Conservation (phyloP, 1,284 basidiomycete species). For the Ustilago hordei region DNA sequence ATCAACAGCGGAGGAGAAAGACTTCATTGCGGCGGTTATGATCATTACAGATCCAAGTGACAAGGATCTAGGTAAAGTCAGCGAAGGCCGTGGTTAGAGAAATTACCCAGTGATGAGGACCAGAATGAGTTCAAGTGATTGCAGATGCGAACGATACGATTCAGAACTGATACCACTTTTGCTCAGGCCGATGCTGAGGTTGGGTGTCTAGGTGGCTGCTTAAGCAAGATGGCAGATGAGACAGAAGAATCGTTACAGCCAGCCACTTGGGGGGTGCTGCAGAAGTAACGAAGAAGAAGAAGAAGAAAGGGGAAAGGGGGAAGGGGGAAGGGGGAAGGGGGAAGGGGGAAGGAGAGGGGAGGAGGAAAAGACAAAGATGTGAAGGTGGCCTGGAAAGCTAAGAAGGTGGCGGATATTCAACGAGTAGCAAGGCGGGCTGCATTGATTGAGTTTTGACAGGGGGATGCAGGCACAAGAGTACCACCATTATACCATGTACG, state of each 20-base stretch:
- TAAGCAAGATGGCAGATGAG: not conserved
- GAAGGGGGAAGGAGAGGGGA: not conserved
- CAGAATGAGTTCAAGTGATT: not conserved
- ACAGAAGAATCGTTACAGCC: not conserved
- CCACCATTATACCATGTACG: not conserved
- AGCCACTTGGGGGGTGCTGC: not conserved
- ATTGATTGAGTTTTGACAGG: not conserved
- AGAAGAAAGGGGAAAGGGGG: not conserved
- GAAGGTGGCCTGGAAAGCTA: not conserved
- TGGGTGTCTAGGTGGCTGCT: not conserved
- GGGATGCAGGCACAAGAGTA: not conserved
- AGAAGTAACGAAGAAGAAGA: not conserved
- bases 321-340: not conserved
- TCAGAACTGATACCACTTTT: no score
- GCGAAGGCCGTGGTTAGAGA: not conserved
- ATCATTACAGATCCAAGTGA: not conserved
- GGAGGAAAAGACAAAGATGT: not conserved
- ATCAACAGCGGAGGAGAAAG: constrained; percentile 10
- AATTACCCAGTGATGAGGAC: not conserved
- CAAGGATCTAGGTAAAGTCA: not conserved
- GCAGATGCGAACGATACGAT: no score
- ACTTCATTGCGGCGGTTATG: constrained; percentile 13
- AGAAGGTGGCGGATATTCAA: not conserved
- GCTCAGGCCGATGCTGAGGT: no score
- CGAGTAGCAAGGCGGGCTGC: not conserved